Percentiles rank a stretch among this genome's conserved stretches.
phyloP scores from a whole-genome alignment of 305 asterid species.

The Plantago coronopus region DNA sequence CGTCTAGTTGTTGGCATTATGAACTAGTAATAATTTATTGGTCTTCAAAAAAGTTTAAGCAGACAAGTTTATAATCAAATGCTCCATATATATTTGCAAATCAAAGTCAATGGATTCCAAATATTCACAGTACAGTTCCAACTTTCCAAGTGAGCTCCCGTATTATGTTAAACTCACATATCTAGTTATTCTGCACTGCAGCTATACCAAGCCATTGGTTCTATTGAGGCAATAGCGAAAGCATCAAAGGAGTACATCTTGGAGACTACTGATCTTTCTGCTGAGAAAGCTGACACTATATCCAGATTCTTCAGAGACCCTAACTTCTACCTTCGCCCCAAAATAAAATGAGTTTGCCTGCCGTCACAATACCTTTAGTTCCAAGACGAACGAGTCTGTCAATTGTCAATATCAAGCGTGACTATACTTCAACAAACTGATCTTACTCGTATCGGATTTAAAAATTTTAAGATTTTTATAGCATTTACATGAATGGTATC shows the following conservation, averaged over 20 bases:
- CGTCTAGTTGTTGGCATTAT: background rate
- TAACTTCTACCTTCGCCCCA: conserved; percentile 70
- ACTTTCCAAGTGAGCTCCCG: too few relatives aligned
- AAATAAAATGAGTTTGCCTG: conserved; percentile 30
- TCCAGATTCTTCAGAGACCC: conserved; percentile 78
- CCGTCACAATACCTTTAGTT: too few relatives aligned
- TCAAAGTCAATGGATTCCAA: too few relatives aligned
- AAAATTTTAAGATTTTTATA: too few relatives aligned
- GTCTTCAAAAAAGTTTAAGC: background rate
- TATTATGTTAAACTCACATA: background rate
- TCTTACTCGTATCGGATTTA: background rate
- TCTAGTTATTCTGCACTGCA: conserved; percentile 29
- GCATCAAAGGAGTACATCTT: conserved; percentile 74
- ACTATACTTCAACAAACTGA: background rate
- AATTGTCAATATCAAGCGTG: too few relatives aligned
- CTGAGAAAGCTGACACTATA: conserved; percentile 75
- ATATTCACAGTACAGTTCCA: too few relatives aligned
- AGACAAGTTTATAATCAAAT: background rate
- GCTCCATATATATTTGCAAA: too few relatives aligned
- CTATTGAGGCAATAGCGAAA: conserved; percentile 86
- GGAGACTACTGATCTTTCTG: conserved; percentile 82
- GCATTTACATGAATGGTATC: too few relatives aligned
- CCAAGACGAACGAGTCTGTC: too few relatives aligned
- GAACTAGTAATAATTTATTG: background rate
- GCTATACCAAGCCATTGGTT: conserved; percentile 89